Evolutionary conservation across 345 rosid species (phyloP).

Genomic region (Cardamine occulta): DNA sequence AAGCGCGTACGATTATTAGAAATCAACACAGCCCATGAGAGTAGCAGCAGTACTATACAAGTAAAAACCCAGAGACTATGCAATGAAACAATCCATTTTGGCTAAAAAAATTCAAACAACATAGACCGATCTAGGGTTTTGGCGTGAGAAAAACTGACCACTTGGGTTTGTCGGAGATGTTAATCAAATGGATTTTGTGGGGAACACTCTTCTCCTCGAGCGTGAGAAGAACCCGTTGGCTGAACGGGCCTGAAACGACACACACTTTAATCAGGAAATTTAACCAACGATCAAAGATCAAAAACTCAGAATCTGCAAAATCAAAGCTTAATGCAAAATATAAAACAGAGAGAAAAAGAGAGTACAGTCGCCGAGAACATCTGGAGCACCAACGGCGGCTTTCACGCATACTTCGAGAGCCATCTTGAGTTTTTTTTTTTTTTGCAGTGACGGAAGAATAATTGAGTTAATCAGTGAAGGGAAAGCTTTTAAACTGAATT

Average conservation of each 20-base stretch:
- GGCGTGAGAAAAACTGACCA: conserved; percentile 55
- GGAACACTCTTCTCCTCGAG: conserved; percentile 87
- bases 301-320: not conserved
- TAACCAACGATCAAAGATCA: not conserved
- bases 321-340: not conserved
- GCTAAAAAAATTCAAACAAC: not conserved
- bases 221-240: conserved; percentile 67
- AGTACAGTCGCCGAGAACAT: conserved; percentile 76
- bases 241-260: conserved; percentile 67
- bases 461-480: conserved; percentile 9
- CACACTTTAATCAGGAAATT: not conserved
- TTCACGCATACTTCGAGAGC: conserved; percentile 82
- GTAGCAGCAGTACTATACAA: not conserved
- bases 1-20: not conserved
- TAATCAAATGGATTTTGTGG: conserved; percentile 60
- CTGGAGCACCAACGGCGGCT: conserved; percentile 78
- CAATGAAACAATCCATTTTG: not conserved
- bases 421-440: conserved; percentile 46
- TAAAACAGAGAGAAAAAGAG: conserved; percentile 5
- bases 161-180: conserved; percentile 69
- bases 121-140: not conserved
- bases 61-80: not conserved
- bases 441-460: conserved; percentile 10
- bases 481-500: not conserved
- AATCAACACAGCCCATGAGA: not conserved